phyloP scores from a whole-genome alignment of 805 yeast species.

The Monosporozyma unispora region DNA sequence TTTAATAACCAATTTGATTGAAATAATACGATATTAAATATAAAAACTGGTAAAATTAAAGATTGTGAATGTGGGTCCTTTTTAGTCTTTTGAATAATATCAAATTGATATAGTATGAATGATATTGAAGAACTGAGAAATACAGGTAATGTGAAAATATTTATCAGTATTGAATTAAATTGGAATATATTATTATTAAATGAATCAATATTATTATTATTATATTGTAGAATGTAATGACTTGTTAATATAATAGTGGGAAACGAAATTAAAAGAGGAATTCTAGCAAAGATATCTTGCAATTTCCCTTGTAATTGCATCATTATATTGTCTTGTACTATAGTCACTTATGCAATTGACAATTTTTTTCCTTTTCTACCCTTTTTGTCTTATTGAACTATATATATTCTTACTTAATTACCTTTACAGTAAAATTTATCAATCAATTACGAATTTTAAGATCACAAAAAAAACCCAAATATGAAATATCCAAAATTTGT shows the following conservation, averaged over 20 bases:
- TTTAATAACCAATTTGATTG: slow-evolving; percentile 7
- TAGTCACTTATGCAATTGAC: not conserved
- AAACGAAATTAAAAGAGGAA: slow-evolving; percentile 26
- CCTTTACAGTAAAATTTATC: not conserved
- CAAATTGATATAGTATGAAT: not conserved
- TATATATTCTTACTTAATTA: not conserved
- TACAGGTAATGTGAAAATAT: not conserved
- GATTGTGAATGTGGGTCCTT: not conserved
- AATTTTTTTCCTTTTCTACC: too few species aligned
- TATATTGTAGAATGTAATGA: slow-evolving; percentile 15
- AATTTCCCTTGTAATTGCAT: slow-evolving; percentile 1
- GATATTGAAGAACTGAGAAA: not conserved
- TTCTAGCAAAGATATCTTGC: slow-evolving; percentile 15
- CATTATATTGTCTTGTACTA: not conserved
- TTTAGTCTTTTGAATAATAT: not conserved
- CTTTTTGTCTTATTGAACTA: too few species aligned
- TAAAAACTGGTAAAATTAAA: slow-evolving; percentile 1
- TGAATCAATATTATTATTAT: not conserved
- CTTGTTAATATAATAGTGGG: slow-evolving; percentile 28
- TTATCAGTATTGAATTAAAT: not conserved
- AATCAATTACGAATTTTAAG: too few species aligned
- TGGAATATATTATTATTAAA: not conserved
- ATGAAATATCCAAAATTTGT: not conserved
- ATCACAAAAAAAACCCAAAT: too few species aligned
- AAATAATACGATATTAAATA: slow-evolving; percentile 2